phyloP scores from a whole-genome alignment of 257 asterid species.

The Orobanche coerulescens region DNA sequence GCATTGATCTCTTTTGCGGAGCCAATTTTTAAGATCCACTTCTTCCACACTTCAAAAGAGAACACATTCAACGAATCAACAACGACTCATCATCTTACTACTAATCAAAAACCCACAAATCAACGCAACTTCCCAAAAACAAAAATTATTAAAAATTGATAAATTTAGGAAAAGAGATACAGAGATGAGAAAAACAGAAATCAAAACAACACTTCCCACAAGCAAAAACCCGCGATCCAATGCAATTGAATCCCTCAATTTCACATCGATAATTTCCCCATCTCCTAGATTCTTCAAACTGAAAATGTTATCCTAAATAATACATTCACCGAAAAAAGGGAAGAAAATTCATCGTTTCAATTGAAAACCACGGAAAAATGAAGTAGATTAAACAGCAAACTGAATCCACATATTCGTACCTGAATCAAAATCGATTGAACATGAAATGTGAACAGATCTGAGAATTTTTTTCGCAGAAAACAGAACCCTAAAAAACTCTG shows the following conservation, averaged over 20 bases:
- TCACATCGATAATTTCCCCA: not conserved
- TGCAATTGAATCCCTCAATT: conserved; percentile 19
- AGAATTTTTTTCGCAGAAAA: not conserved
- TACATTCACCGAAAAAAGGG: conserved; percentile 15
- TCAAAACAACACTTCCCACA: conserved; percentile 26
- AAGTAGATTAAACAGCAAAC: not conserved
- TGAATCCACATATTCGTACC: conserved; percentile 24
- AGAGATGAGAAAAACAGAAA: conserved; percentile 16
- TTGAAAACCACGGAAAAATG: not conserved
- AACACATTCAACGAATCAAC: not conserved
- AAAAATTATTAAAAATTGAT: not conserved
- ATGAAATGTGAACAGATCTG: conserved; percentile 42
- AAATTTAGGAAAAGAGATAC: conserved; percentile 20
- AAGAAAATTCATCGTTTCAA: conserved; percentile 11
- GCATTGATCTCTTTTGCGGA: conserved; percentile 93
- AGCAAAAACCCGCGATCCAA: conserved; percentile 25
- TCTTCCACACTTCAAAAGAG: conserved; percentile 35
- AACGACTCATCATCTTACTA: not conserved
- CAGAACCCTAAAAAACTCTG: conserved; percentile 16
- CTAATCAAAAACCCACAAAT: not conserved
- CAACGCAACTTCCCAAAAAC: not conserved
- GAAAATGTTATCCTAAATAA: conserved; percentile 14
- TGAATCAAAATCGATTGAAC: conserved; percentile 31
- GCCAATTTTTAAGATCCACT: conserved; percentile 91
- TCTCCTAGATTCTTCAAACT: conserved; percentile 7